phyloP scores from a whole-genome alignment of 1,284 basidiomycete genomes.

The Phaffia rhodozyma region DNA sequence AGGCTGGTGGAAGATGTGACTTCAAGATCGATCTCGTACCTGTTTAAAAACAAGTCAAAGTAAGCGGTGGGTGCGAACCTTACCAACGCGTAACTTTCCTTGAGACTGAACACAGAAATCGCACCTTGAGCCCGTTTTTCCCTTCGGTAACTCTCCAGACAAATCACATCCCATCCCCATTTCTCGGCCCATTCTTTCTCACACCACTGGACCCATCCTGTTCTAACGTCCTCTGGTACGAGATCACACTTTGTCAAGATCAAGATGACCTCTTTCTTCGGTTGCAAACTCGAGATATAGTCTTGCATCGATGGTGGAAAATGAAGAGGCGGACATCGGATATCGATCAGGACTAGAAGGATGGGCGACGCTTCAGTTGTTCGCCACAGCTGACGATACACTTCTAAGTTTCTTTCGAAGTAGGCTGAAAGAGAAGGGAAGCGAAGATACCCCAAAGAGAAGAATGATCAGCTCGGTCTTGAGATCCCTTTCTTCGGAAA shows the following conservation, averaged over 20 bases:
- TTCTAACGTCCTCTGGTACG: slow-evolving; percentile 48
- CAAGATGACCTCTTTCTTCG: slow-evolving; percentile 51
- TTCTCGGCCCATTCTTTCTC: slow-evolving; percentile 42
- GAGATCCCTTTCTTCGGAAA: slow-evolving; percentile 13
- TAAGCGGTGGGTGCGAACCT: neutral
- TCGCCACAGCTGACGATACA: slow-evolving; percentile 60
- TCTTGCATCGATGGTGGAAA: slow-evolving; percentile 42
- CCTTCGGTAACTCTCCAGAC: slow-evolving; percentile 58
- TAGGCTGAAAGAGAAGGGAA: slow-evolving; percentile 48
- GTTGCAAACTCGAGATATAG: slow-evolving; percentile 36
- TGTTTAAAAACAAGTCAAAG: slow-evolving; percentile 5
- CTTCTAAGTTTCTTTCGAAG: slow-evolving; percentile 79
- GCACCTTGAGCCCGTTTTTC: slow-evolving; percentile 35
- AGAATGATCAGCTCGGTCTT: neutral
- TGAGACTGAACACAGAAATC: neutral
- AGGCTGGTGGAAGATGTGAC: slow-evolving; percentile 50
- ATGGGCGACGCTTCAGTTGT: slow-evolving; percentile 76
- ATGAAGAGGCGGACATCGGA: slow-evolving; percentile 61
- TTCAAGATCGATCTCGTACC: slow-evolving; percentile 36
- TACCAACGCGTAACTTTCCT: slow-evolving; percentile 14
- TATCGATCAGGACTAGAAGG: slow-evolving; percentile 70
- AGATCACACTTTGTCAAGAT: slow-evolving; percentile 73
- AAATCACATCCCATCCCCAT: slow-evolving; percentile 46
- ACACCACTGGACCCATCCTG: slow-evolving; percentile 58
- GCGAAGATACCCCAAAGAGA: neutral